Base-by-base conservation (phyloP, 768 basidiomycete species). In the Mycena metata region DNA sequence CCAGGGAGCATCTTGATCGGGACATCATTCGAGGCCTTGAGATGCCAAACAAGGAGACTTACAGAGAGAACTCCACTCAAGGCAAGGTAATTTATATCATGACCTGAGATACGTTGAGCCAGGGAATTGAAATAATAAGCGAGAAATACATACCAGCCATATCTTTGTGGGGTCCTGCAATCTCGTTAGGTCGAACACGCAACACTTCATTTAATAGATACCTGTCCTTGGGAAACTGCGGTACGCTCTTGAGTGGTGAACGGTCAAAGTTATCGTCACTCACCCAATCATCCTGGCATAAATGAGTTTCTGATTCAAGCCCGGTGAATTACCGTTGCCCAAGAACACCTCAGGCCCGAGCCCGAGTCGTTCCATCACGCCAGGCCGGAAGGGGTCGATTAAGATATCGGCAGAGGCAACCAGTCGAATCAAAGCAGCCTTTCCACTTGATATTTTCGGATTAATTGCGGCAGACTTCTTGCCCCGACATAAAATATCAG, bases 41-140 rank as follows among this genome's bases (percentile, higher is more conserved):
- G 17, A 39, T 49, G 24, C 39, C 45, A 41, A 4, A 15, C 60
- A 2, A 24, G 39, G 50, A 23, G 9, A 73, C 80, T 57, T 70
- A 92, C 92, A 11, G 91, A 87, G 11, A 95, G 79, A 4, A 91
- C 83, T 0, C 94, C 94, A 66, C 91, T 93, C 39, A 93, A 82
- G 17, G 94, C 93, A 15, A 94, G 84, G 75, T 94, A 95, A 76
- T 95, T 95, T 63, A 95, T 86, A 74, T 96, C 94, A 74, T 96
- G 94, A 19, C 94, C 94, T 89, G 49, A 21, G 13, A 46, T 21
- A 16, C 8, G 64, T 36, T 21, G 42, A 19, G 26, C 74, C 47
- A 64, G 60, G 16, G 30, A 39, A 45, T 43, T 19, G 43, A 24
- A 13, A 33, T 43, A 10, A 7, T 43, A 17, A 24, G 46, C 13